Evolutionary conservation across 2,329 filamentous ascomycete genomes (phyloP), one percentile per base, ranked within the genome.

Genomic region (Fusarium pilosicola): DNA sequence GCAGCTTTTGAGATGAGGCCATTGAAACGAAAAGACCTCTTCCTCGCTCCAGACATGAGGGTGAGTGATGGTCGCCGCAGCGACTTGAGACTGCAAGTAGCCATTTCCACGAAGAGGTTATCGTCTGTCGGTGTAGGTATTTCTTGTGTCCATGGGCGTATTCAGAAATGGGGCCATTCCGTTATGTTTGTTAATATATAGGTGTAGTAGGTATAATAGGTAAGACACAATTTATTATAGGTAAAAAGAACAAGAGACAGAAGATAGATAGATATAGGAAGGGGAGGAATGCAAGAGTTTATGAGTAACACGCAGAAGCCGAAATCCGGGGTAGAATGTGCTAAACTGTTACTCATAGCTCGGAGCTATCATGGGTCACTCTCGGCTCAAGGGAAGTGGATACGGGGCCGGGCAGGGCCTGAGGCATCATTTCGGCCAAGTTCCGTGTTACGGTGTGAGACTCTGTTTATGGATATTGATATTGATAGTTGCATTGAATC

Each of bases 41-140:
- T 74, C 4, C 44, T 74, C 11, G 71, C 68, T 45, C 64, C 71
- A 36, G 71, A 72, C 30, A 72, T 59, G 18, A 74, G 30, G 24
- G 49, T 68, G 20, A 69, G 65, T 7, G 71, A 74, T 28, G 71
- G 71, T 44, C 71, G 71, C 71, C 71, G 71, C 22, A 74, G 71
- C 71, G 71, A 74, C 52, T 74, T 74, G n/a, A 74, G 62, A 59
- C 51, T 54, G 41, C 71, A 74, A 28, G 71, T 72, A 58, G 71
- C 71, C 71, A 74, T 74, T 46, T 60, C 58, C 44, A 62, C 36
- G 46, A 58, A 38, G 30, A 36, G 42, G 63, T 68, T 74, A 57
- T 64, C 46, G 62, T 68, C 52, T 61, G n/a, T 62, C 41, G 67
- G 62, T 62, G 22, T 48, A 24, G 32, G 42, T 70, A 46, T 62